Evolutionary conservation across 129 eudicot genomes (phyloP).

Genomic region (Smallanthus sonchifolius): DNA sequence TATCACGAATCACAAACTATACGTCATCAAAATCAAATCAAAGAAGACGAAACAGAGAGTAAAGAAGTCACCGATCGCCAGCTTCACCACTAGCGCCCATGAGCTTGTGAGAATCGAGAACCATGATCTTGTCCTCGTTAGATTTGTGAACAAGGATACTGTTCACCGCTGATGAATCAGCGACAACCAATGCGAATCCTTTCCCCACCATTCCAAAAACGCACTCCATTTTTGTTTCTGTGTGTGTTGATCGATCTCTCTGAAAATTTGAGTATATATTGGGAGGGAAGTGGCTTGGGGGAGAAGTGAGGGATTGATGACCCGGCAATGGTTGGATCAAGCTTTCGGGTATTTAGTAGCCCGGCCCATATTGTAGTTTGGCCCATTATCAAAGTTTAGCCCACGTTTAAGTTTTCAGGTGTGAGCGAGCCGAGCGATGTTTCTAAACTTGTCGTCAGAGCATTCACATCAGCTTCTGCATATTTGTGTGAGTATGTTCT

Average conservation of each 20-base stretch:
- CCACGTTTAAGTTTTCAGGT: too few relatives aligned
- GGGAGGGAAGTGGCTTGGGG: slow-evolving; percentile 28
- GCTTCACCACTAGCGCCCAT: slow-evolving; percentile 98
- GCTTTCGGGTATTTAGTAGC: background rate
- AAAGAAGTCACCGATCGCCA: slow-evolving; percentile 66
- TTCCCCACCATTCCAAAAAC: slow-evolving; percentile 91
- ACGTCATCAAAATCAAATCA: background rate
- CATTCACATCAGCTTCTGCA: too few relatives aligned
- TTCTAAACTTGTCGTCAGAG: too few relatives aligned
- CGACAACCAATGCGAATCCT: slow-evolving; percentile 80
- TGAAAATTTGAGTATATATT: background rate
- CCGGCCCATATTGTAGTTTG: background rate
- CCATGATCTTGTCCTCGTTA: slow-evolving; percentile 89
- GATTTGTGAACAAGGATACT: slow-evolving; percentile 94
- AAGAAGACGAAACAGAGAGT: background rate
- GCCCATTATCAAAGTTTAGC: background rate
- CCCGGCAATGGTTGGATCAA: background rate
- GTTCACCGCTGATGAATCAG: slow-evolving; percentile 93
- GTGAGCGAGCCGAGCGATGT: too few relatives aligned
- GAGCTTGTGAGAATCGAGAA: slow-evolving; percentile 92
- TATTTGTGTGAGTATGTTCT: too few relatives aligned
- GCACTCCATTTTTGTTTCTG: slow-evolving; percentile 59
- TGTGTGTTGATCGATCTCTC: slow-evolving; percentile 12
- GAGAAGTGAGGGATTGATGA: slow-evolving; percentile 31
- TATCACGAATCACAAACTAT: background rate